phyloP scores from a whole-genome alignment of 2,329 filamentous ascomycete genomes.

The Malbranchea zuffiana region DNA sequence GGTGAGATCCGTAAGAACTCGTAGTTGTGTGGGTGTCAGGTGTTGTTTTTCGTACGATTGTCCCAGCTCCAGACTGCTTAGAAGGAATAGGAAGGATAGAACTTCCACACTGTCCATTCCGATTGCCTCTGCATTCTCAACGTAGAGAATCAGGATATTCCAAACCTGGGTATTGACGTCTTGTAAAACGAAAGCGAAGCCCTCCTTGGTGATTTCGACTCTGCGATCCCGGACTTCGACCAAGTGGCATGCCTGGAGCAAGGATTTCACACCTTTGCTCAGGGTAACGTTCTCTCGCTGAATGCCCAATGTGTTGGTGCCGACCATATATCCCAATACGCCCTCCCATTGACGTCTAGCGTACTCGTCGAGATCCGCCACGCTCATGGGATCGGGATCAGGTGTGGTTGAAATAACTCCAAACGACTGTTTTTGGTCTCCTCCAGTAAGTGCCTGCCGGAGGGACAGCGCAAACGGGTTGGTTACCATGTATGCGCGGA shows the following conservation, averaged over 20 bases:
- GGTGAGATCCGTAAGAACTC: slow-evolving; percentile 80
- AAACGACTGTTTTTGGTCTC: slow-evolving; percentile 76
- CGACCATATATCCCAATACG: slow-evolving; percentile 88
- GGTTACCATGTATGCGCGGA: slow-evolving; percentile 64
- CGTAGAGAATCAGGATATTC: slow-evolving; percentile 86
- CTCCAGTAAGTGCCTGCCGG: slow-evolving; percentile 76
- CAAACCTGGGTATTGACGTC: slow-evolving; percentile 96
- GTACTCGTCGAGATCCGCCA: slow-evolving; percentile 69
- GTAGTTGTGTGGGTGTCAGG: slow-evolving; percentile 66
- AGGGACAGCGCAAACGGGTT: slow-evolving; percentile 74
- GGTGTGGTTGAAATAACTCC: slow-evolving; percentile 66
- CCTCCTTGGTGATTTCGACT: slow-evolving; percentile 76
- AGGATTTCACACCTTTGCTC: slow-evolving; percentile 69
- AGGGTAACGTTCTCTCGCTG: slow-evolving; percentile 42
- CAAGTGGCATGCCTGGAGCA: slow-evolving; percentile 69
- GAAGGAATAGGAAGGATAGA: slow-evolving; percentile 88
- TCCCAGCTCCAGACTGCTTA: slow-evolving; percentile 85
- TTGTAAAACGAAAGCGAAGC: slow-evolving; percentile 89
- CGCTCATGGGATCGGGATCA: slow-evolving; percentile 52
- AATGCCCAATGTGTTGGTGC: slow-evolving; percentile 39
- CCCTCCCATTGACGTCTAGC: slow-evolving; percentile 88
- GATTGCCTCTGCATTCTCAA: slow-evolving; percentile 66
- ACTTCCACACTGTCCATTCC: slow-evolving; percentile 85
- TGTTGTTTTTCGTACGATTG: slow-evolving; percentile 80
- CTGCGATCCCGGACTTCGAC: slow-evolving; percentile 51